Percentiles rank a stretch among this genome's conserved stretches.
These are phyloP conservation scores for Spiraea crenata DNA, from an alignment of 331 rosid species.

Conservation along the genomic window DNA sequence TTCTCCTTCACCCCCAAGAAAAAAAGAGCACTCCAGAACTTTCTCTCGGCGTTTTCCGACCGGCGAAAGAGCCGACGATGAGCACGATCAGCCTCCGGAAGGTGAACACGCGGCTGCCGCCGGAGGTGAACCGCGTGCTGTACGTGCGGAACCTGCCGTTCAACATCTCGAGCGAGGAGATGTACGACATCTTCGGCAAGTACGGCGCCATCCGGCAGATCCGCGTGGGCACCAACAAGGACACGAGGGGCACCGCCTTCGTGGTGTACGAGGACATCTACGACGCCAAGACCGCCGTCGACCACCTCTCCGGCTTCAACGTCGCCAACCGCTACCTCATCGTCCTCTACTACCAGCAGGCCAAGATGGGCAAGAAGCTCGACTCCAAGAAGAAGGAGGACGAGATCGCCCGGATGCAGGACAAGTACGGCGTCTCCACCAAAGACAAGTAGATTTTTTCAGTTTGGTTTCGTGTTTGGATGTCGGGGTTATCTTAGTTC, in stretches of 20 bases:
- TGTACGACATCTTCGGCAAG: slow-evolving; percentile 97
- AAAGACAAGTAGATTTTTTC: slow-evolving; percentile 47
- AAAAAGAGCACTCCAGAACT: too few relatives aligned
- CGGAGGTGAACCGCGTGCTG: slow-evolving; percentile 90
- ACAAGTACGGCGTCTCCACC: slow-evolving; percentile 79
- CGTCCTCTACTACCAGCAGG: slow-evolving; percentile 89
- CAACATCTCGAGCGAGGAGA: slow-evolving; percentile 96
- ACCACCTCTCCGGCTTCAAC: slow-evolving; percentile 96
- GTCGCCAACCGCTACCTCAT: slow-evolving; percentile 91
- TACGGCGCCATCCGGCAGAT: slow-evolving; percentile 98
- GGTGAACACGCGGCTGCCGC: slow-evolving; percentile 89
- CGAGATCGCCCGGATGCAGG: slow-evolving; percentile 76
- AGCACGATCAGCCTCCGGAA: slow-evolving; percentile 84
- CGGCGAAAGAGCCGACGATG: slow-evolving; percentile 34
- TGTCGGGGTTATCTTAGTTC: not conserved
- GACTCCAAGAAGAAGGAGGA: slow-evolving; percentile 95
- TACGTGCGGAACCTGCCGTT: slow-evolving; percentile 89
- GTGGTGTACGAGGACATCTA: slow-evolving; percentile 98
- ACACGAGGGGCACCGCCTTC: slow-evolving; percentile 94
- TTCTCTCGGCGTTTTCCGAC: not conserved
- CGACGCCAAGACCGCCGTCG: slow-evolving; percentile 98
- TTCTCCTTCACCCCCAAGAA: too few relatives aligned
- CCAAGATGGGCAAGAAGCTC: slow-evolving; percentile 93
- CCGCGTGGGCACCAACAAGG: slow-evolving; percentile 86
- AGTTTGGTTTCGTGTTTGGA: not conserved